These are phyloP conservation scores for Magnusiomyces fungicola DNA, from an alignment of 1,139 yeast genomes.

Conservation along the genomic window DNA sequence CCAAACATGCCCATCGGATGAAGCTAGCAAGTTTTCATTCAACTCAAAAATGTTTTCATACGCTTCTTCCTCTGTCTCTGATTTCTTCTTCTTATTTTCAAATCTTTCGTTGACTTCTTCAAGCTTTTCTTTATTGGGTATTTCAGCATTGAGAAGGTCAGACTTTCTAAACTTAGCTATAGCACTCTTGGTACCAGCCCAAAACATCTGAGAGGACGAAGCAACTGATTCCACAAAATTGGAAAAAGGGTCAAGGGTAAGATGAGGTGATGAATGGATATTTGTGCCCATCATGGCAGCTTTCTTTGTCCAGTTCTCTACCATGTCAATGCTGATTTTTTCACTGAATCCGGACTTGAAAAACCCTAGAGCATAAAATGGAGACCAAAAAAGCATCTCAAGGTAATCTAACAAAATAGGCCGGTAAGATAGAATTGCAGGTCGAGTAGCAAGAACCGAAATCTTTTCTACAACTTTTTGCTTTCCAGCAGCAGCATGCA, in stretches of 20 bases:
- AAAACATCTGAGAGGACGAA: not conserved
- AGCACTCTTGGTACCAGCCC: not conserved
- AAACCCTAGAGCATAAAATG: conserved; percentile 1
- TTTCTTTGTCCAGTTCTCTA: conserved; percentile 2
- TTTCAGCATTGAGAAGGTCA: not conserved
- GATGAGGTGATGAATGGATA: not conserved
- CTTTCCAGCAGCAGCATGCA: not conserved
- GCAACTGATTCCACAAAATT: not conserved
- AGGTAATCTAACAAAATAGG: conserved; percentile 3
- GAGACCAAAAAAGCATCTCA: conserved; percentile 6
- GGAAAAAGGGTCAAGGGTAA: not conserved
- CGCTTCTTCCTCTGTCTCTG: not conserved
- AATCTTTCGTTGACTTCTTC: not conserved
- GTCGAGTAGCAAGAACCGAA: conserved; percentile 3
- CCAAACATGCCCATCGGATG: conserved; percentile 4
- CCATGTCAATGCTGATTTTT: not conserved
- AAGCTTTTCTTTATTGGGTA: not conserved
- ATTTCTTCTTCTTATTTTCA: not conserved
- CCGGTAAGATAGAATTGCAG: conserved; percentile 1
- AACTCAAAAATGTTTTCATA: not conserved
- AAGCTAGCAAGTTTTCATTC: not conserved
- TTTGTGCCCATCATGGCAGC: not conserved
- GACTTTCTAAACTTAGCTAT: not conserved
- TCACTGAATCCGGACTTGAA: conserved; percentile 1
- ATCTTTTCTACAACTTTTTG: not conserved